Evolutionary conservation across 2,329 filamentous ascomycete species (phyloP).

Genomic region (Helotiales sp.): DNA sequence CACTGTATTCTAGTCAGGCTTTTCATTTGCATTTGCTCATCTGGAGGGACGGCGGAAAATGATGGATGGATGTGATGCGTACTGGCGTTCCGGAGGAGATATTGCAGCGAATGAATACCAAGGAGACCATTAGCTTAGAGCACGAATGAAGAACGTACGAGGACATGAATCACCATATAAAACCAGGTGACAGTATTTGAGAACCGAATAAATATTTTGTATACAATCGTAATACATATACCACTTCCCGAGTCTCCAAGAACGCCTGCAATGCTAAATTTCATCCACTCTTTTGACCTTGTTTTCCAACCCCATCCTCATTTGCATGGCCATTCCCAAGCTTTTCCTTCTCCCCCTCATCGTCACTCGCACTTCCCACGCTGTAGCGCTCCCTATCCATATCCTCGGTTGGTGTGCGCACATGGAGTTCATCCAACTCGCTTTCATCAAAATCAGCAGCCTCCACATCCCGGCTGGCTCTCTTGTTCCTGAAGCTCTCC

Average conservation of each 20-base stretch:
- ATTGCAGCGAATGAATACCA: slow-evolving; percentile 25
- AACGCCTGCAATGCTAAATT: slow-evolving; percentile 7
- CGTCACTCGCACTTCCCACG: slow-evolving; percentile 58
- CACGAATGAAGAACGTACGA: slow-evolving; percentile 5
- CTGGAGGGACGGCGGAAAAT: slow-evolving; percentile 8
- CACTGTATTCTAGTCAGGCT: slow-evolving; percentile 15
- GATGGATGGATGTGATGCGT: slow-evolving; percentile 16
- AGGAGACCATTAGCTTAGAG: slow-evolving; percentile 14
- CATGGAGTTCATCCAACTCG: slow-evolving; percentile 61
- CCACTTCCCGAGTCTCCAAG: background rate
- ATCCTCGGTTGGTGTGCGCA: slow-evolving; percentile 32
- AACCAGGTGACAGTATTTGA: background rate
- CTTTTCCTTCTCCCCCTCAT: slow-evolving; percentile 38
- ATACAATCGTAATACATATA: background rate
- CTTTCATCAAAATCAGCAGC: slow-evolving; percentile 66
- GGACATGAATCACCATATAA: background rate
- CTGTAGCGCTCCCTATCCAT: slow-evolving; percentile 52
- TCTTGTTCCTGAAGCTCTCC: slow-evolving; percentile 49
- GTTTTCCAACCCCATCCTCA: slow-evolving; percentile 25
- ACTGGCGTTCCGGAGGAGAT: slow-evolving; percentile 23
- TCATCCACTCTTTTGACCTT: slow-evolving; percentile 16
- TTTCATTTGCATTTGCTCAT: slow-evolving; percentile 10
- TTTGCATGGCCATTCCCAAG: slow-evolving; percentile 22
- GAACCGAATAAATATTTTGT: background rate
- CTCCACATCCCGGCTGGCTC: slow-evolving; percentile 54